Evolutionary conservation across 306 rosid species (phyloP).

Genomic region (Astragalus membranaceus): DNA sequence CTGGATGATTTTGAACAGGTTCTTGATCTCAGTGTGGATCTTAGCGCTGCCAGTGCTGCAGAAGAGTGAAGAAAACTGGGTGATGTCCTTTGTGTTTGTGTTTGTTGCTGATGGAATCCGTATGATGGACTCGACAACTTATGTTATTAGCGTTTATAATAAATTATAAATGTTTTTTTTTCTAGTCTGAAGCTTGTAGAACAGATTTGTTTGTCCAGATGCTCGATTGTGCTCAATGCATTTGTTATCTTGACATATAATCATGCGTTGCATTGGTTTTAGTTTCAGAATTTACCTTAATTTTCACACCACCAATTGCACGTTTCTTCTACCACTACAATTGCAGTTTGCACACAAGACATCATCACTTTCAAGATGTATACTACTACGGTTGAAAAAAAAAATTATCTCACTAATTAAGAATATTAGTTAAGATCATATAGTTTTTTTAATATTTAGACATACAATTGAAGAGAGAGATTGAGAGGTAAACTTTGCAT

Average conservation of each 20-base stretch:
- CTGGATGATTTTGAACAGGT: slow-evolving; percentile 41
- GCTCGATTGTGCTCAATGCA: slow-evolving; percentile 6
- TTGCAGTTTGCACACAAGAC: not conserved
- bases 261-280: not conserved
- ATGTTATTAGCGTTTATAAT: slow-evolving; percentile 26
- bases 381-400: too few relatives aligned
- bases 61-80: slow-evolving; percentile 52
- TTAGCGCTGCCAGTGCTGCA: slow-evolving; percentile 96
- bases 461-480: too few relatives aligned
- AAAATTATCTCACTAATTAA: too few relatives aligned
- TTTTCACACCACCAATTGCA: slow-evolving; percentile 2
- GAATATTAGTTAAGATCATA: too few relatives aligned
- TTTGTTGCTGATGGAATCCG: slow-evolving; percentile 5
- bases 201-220: slow-evolving; percentile 1
- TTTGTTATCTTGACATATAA: slow-evolving; percentile 3
- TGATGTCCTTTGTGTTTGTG: not conserved
- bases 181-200: not conserved
- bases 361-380: too few relatives aligned
- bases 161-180: slow-evolving; percentile 15
- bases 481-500: too few relatives aligned
- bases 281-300: not conserved
- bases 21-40: slow-evolving; percentile 87
- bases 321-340: not conserved
- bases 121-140: not conserved
- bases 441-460: too few relatives aligned